phyloP scores from a whole-genome alignment of 1,284 basidiomycete species.

The Ustanciosporium gigantosporum region DNA sequence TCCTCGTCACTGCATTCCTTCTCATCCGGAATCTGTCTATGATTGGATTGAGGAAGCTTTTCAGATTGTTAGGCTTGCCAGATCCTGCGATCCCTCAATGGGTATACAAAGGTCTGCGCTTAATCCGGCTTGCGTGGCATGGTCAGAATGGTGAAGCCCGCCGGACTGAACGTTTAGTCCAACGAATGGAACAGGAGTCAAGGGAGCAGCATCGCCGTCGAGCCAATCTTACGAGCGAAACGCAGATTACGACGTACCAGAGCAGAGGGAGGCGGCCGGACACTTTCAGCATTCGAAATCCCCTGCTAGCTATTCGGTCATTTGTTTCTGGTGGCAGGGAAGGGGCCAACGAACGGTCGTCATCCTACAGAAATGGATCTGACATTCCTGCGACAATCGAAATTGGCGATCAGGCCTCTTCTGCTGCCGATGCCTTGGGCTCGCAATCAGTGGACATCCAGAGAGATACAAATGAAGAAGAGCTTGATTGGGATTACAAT shows the following conservation, averaged over 20 bases:
- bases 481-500: background rate
- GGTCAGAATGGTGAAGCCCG: slow-evolving; percentile 50
- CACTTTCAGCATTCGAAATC: background rate
- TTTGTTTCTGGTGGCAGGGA: too few species aligned
- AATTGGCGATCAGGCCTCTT: background rate
- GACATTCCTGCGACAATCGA: background rate
- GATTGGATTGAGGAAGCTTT: slow-evolving; percentile 4
- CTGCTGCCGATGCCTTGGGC: background rate
- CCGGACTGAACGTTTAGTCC: slow-evolving; percentile 15
- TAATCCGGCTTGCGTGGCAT: slow-evolving; percentile 53
- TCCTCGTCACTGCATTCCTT: slow-evolving; percentile 5
- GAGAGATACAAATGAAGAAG: too few species aligned
- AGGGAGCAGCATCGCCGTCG: background rate
- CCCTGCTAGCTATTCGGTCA: background rate
- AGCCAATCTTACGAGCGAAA: background rate
- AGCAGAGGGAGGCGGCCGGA: background rate
- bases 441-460: too few species aligned
- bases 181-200: background rate
- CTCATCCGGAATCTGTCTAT: slow-evolving; percentile 8
- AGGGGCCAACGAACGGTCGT: too few species aligned
- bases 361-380: too few species aligned
- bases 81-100: slow-evolving; percentile 23
- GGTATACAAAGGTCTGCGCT: slow-evolving; percentile 21
- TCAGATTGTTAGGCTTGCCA: slow-evolving; percentile 8
- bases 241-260: background rate